phyloP scores from a whole-genome alignment of 164 flowering plant species.

The Sextonia rubra region DNA sequence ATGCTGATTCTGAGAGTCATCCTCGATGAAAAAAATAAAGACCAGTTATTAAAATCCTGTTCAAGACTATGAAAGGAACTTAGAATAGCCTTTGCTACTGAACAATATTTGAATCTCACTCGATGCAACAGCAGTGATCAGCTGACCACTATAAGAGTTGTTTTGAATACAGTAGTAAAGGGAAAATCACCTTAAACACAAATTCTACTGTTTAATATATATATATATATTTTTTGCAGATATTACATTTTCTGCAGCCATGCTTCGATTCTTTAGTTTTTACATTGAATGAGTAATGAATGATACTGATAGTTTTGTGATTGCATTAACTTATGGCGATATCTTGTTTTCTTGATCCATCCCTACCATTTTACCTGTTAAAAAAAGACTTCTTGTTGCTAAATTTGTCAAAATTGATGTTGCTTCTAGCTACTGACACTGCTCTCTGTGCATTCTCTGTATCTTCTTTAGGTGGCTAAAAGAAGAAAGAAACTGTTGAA shows the following conservation, averaged over 20 bases:
- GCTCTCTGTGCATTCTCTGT: not conserved
- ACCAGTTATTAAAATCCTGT: no score
- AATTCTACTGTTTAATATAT: no score
- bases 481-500: conserved; percentile 68
- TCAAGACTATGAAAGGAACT: no score
- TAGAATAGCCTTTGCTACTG: no score
- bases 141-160: not conserved
- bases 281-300: not conserved
- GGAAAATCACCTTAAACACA: not conserved
- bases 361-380: no score
- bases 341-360: no score
- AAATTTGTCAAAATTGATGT: not conserved
- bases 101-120: not conserved
- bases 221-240: not conserved
- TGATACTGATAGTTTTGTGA: not conserved
- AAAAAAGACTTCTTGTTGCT: no score
- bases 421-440: not conserved
- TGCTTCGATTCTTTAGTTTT: not conserved
- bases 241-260: not conserved
- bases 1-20: no score
- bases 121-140: not conserved
- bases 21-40: no score
- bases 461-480: conserved; percentile 62
- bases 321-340: not conserved
- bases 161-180: not conserved